phyloP scores from a whole-genome alignment of 1,139 yeast genomes.

The Tardiomyces blankii region DNA sequence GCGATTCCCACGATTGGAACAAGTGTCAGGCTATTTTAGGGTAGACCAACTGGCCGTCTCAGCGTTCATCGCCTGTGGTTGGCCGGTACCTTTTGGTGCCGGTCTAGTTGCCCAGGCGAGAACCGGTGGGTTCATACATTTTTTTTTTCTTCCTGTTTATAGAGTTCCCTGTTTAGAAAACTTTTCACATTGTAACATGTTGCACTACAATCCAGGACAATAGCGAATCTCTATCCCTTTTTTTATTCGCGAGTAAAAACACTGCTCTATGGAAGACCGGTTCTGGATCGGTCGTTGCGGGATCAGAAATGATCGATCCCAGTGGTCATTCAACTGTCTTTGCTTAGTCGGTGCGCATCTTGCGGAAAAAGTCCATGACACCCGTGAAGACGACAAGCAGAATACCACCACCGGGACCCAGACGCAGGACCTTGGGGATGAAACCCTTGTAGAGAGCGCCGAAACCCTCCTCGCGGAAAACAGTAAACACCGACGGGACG shows the following conservation, averaged over 20 bases:
- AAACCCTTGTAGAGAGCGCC: constrained; percentile 87
- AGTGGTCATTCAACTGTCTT: too few species aligned
- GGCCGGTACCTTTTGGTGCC: constrained; percentile 24
- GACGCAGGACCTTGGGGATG: constrained; percentile 91
- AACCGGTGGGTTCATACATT: constrained; percentile 54
- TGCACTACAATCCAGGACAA: too few species aligned
- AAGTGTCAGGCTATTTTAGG: constrained; percentile 49
- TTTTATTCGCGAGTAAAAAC: background rate
- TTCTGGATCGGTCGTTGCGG: too few species aligned
- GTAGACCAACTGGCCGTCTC: constrained; percentile 35
- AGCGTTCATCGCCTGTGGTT: constrained; percentile 37
- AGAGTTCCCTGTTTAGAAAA: background rate
- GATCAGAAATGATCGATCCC: too few species aligned
- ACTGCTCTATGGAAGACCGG: constrained; percentile 4
- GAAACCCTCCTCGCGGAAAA: constrained; percentile 84
- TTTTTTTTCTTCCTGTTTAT: constrained; percentile 2
- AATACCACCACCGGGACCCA: constrained; percentile 99
- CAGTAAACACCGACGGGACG: constrained; percentile 62
- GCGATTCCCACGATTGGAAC: constrained; percentile 28
- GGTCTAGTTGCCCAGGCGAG: constrained; percentile 30
- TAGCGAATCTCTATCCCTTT: constrained; percentile 1
- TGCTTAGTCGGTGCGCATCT: background rate
- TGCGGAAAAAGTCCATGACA: constrained; percentile 78
- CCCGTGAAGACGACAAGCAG: constrained; percentile 89
- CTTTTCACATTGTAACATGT: background rate